Conservation (phyloP, 257 asterid species). For the Plantago elongata region DNA sequence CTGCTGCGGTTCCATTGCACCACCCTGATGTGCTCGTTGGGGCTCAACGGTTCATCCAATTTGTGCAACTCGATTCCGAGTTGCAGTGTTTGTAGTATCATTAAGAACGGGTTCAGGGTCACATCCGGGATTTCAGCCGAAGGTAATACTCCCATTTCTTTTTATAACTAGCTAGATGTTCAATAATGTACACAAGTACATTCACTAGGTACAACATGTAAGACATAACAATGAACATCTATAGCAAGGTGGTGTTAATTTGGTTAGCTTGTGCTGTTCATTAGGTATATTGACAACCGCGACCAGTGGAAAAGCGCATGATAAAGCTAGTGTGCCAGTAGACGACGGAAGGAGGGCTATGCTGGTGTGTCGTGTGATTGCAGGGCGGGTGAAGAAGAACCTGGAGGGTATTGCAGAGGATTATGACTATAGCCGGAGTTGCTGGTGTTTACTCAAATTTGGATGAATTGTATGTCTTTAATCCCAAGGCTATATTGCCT, state of each 20-base stretch:
- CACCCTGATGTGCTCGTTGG: slow-evolving; percentile 68
- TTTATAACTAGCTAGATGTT: too few species aligned
- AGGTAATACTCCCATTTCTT: slow-evolving; percentile 22
- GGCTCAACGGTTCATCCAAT: slow-evolving; percentile 74
- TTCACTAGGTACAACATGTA: too few species aligned
- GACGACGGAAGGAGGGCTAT: slow-evolving; percentile 68
- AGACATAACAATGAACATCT: too few species aligned
- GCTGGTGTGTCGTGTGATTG: slow-evolving; percentile 86
- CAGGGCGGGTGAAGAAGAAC: slow-evolving; percentile 74
- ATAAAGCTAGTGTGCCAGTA: slow-evolving; percentile 29
- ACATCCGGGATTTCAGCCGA: slow-evolving; percentile 28
- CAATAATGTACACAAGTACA: too few species aligned
- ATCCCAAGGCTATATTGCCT: slow-evolving; percentile 85
- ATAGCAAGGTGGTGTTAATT: not conserved
- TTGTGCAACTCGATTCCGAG: slow-evolving; percentile 64
- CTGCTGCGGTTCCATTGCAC: slow-evolving; percentile 84
- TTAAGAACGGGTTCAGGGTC: slow-evolving; percentile 60
- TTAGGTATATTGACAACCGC: slow-evolving; percentile 73
- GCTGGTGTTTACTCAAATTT: slow-evolving; percentile 65
- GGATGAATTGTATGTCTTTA: slow-evolving; percentile 76
- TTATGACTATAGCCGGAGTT: slow-evolving; percentile 62
- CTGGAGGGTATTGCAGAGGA: slow-evolving; percentile 58
- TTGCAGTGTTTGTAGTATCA: slow-evolving; percentile 57
- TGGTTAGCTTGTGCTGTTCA: not conserved
- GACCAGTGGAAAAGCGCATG: slow-evolving; percentile 78